phyloP scores from a whole-genome alignment of 768 basidiomycete genomes.

The Termitomyces sp. region DNA sequence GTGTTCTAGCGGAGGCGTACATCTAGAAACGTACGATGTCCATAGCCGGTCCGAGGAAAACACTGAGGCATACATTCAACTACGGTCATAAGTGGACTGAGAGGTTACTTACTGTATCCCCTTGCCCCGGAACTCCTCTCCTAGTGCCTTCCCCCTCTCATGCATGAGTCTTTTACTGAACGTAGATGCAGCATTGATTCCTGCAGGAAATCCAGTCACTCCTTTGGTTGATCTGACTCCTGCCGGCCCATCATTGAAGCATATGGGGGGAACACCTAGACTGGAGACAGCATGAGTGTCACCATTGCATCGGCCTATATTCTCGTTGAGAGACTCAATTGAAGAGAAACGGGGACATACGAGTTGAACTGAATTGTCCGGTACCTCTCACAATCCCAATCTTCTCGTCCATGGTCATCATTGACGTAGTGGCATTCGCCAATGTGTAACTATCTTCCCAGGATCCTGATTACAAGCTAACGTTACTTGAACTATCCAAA shows the following conservation, averaged over 20 bases:
- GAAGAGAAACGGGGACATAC: constrained; percentile 15
- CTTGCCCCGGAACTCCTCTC: constrained; percentile 63
- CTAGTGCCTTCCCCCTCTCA: constrained; percentile 55
- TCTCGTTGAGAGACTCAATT: background rate
- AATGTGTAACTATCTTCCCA: constrained; percentile 39
- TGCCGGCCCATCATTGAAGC: constrained; percentile 45
- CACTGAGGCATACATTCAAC: constrained; percentile 19
- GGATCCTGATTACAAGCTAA: constrained; percentile 24
- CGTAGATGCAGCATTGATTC: constrained; percentile 45
- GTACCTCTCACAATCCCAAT: constrained; percentile 40
- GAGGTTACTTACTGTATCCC: constrained; percentile 41
- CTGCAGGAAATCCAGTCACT: constrained; percentile 52
- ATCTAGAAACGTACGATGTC: constrained; percentile 34
- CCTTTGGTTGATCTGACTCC: constrained; percentile 36
- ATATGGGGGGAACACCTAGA: constrained; percentile 38
- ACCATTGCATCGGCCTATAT: constrained; percentile 39
- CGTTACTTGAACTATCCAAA: background rate
- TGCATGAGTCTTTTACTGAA: constrained; percentile 61
- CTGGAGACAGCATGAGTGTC: constrained; percentile 37
- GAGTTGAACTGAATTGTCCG: constrained; percentile 33
- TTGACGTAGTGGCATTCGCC: constrained; percentile 27
- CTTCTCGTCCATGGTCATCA: constrained; percentile 42
- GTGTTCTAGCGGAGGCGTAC: background rate
- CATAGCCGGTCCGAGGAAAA: constrained; percentile 47
- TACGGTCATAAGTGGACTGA: background rate